Percentiles rank a stretch among this genome's conserved stretches.
Conservation (phyloP, 2,329 filamentous ascomycete species). For the Colletotrichum trifolii region DNA sequence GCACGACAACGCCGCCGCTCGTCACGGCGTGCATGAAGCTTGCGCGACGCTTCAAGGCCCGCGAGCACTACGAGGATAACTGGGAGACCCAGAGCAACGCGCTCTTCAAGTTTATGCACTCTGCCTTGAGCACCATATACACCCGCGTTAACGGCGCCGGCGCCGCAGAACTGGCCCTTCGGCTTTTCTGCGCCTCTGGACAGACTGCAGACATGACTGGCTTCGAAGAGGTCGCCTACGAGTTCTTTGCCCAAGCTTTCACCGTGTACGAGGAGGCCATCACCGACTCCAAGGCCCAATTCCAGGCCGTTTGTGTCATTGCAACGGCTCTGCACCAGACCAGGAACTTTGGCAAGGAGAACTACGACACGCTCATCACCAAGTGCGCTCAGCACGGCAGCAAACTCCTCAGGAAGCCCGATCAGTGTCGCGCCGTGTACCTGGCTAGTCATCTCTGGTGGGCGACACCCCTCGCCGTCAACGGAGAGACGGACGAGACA, state of each 20-base stretch:
- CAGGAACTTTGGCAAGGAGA: slow-evolving; percentile 92
- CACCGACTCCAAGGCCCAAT: slow-evolving; percentile 94
- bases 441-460: slow-evolving; percentile 98
- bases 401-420: slow-evolving; percentile 96
- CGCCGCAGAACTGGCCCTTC: slow-evolving; percentile 87
- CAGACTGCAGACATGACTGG: slow-evolving; percentile 92
- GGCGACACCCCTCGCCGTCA: slow-evolving; percentile 84
- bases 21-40: slow-evolving; percentile 92
- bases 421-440: slow-evolving; percentile 97
- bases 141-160: slow-evolving; percentile 81
- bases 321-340: slow-evolving; percentile 89
- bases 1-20: slow-evolving; percentile 93
- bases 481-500: slow-evolving; percentile 83
- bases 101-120: slow-evolving; percentile 96
- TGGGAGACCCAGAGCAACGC: slow-evolving; percentile 76
- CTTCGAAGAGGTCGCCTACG: slow-evolving; percentile 96
- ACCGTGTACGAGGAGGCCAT: slow-evolving; percentile 98
- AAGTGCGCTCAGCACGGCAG: slow-evolving; percentile 97
- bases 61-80: slow-evolving; percentile 82
- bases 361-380: slow-evolving; percentile 98
- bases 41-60: slow-evolving; percentile 86
- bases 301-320: slow-evolving; percentile 96
- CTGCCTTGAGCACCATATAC: slow-evolving; percentile 86
- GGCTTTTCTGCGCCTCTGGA: slow-evolving; percentile 90
- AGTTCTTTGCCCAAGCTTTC: slow-evolving; percentile 98